Evolutionary conservation across 169 alveolate species (phyloP).

Genomic region (Perkinsus marinus): DNA sequence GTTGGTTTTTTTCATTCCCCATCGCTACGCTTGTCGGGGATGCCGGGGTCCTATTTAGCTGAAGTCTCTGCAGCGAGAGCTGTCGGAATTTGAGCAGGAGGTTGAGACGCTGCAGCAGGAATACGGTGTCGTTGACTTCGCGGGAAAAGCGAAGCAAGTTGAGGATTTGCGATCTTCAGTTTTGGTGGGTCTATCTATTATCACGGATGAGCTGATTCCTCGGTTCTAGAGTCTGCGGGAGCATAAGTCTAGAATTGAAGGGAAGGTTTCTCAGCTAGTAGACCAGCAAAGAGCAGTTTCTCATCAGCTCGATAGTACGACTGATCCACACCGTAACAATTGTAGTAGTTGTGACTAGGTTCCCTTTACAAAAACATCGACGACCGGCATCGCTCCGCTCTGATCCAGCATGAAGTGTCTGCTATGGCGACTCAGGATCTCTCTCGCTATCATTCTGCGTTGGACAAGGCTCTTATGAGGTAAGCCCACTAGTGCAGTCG

Average conservation of each 20-base stretch:
- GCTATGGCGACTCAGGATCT: slow-evolving; percentile 19
- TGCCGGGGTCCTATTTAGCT: neutral
- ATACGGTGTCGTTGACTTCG: neutral
- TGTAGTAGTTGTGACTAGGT: neutral
- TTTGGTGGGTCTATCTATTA: neutral
- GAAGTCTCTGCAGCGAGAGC: neutral
- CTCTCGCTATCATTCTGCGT: slow-evolving; percentile 36
- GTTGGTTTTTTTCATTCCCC: neutral
- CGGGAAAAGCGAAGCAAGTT: neutral
- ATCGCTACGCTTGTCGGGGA: neutral
- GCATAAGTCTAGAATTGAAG: neutral
- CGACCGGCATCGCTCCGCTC: neutral
- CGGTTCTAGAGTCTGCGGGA: neutral
- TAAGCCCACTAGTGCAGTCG: slow-evolving; percentile 35
- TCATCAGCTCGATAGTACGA: neutral
- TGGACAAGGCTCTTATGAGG: slow-evolving; percentile 71
- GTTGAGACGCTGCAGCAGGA: neutral
- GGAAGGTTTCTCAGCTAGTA: neutral
- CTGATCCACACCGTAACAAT: neutral
- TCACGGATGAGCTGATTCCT: neutral
- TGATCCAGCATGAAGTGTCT: neutral
- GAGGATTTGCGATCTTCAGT: neutral
- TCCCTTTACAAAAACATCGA: neutral
- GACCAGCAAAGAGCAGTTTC: neutral
- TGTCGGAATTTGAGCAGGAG: neutral